Evolutionary conservation across 2,329 filamentous ascomycete species (phyloP), one percentile per base, ranked within the genome.

Genomic region (Aspergillus brunneoviolaceus): DNA sequence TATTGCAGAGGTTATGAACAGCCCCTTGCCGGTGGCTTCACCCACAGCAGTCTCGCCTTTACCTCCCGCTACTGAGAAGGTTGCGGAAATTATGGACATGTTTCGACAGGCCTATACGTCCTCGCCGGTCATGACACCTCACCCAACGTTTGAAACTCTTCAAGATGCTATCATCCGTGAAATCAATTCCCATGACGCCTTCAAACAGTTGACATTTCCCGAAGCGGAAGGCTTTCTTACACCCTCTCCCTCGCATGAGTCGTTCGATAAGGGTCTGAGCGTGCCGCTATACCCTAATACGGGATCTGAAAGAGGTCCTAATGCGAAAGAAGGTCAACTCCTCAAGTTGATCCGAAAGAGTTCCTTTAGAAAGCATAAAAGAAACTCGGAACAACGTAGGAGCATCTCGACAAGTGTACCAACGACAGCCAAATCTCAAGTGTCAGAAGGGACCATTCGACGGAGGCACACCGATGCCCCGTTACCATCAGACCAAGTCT

Each of bases 111-210:
- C 75, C 5, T 77, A 74, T 50, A 65, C 55, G 39, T 71, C 74
- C 2, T 67, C 68, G 6, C 70, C 72, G 50, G 60, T 58, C 9
- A 56, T 69, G 7, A 71, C 65, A n/a, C 62, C 72, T 2, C 67
- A 74, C 49, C 72, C 77, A 14, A 77, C 74, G 1, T 76, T 75
- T 56, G 76, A 79, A 61, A 74, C 72, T 5, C 64, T 79, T 14
- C 76, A 79, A 59, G 77, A 79, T 66, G 71, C 76, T 16, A 79
- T 79, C 45, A 67, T 79, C 33, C 74, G 76, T 10, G 77, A 79
- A 58, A 77, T 79, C 54, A 79, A 79, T 57, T 79, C 74, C 3
- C 77, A 79, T 51, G 76, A 79, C 57, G 76, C 77, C 12, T 79
- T 79, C 59, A 72, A 68, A 29, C 67, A 66, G 16, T 69, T 77